Evolutionary conservation across 192 early-diverging fungal species (phyloP), one percentile per base, ranked within the genome.

Genomic region (Backusella parvicylindrica): DNA sequence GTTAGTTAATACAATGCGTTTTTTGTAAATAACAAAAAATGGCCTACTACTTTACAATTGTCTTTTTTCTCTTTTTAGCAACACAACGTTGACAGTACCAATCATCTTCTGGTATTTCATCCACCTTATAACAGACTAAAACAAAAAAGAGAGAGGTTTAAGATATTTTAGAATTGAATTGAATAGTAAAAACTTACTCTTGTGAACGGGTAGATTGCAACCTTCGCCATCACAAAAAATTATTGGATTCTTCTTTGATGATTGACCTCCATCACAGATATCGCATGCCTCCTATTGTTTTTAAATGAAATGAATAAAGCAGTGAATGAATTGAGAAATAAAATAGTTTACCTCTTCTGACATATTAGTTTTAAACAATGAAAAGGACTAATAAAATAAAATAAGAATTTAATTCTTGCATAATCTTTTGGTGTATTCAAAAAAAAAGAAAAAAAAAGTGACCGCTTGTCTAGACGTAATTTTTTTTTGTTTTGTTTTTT

Each of bases 41-140:
- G n/a, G n/a, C n/a, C 56, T 12, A 36, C 2, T 7, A n/a, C 73
- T 79, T 49, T 84, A 85, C 86, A 15, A 81, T 83, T 40, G 81
- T 70, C n/a, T 71, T 64, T n/a, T 79, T 71, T 15, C 73, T 70
- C 47, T 77, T 78, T 21, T 72, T 53, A 63, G 81, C 82, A 33
- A 82, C 84, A 43, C 86, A 87, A 32, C 84, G 50, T 50, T 87
- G 80, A 50, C 86, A 87, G 64, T 75, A 84, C 86, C 86, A 87
- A 37, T 84, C 77, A 31, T 79, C 86, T 31, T 79, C 71, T 5
- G 86, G 86, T 11, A 87, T 69, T 5, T 72, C 79, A 8, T 71
- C 66, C 2, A 87, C 76, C 28, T 78, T 79, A 63, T 87, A 87
- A 23, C 86, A 87, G 0, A 70, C 81, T 82, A 73, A n/a, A n/a